phyloP scores from a whole-genome alignment of 1,284 basidiomycete species.

The Cystobasidiaceae sp. region DNA sequence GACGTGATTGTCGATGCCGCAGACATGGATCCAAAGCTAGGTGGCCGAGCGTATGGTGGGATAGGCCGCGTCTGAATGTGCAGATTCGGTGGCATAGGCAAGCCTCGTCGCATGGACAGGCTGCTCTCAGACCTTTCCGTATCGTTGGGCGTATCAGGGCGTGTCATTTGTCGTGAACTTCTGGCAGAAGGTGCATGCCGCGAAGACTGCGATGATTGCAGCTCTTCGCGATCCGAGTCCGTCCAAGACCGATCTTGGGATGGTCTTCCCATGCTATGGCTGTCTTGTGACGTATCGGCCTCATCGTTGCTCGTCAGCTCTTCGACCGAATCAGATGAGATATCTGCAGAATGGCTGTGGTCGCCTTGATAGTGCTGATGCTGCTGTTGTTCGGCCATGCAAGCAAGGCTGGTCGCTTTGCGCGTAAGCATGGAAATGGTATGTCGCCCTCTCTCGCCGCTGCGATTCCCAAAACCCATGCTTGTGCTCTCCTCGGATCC shows the following conservation, averaged over 20 bases:
- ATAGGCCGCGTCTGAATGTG: conserved; percentile 4
- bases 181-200: conserved; percentile 3
- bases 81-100: conserved; percentile 22
- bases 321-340: neutral
- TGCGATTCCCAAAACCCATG: neutral
- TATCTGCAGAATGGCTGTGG: conserved; percentile 2
- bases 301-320: conserved; percentile 14
- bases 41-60: neutral
- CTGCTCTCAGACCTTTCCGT: conserved; percentile 4
- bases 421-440: conserved; percentile 51
- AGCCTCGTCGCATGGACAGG: conserved; percentile 22
- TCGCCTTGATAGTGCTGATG: conserved; percentile 38
- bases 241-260: neutral
- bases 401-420: conserved; percentile 50
- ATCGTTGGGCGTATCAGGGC: neutral
- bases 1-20: conserved; percentile 22
- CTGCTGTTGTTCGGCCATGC: conserved; percentile 43
- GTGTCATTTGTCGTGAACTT: neutral
- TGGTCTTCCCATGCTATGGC: neutral
- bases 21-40: conserved; percentile 12
- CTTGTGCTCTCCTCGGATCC: conserved; percentile 2
- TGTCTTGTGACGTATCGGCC: neutral
- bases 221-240: too few relatives aligned
- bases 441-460: conserved; percentile 43
- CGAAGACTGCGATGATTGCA: conserved; percentile 1